Evolutionary conservation across 768 basidiomycete genomes (phyloP), one percentile per base, ranked within the genome.

Genomic region (Panellus pusillus): DNA sequence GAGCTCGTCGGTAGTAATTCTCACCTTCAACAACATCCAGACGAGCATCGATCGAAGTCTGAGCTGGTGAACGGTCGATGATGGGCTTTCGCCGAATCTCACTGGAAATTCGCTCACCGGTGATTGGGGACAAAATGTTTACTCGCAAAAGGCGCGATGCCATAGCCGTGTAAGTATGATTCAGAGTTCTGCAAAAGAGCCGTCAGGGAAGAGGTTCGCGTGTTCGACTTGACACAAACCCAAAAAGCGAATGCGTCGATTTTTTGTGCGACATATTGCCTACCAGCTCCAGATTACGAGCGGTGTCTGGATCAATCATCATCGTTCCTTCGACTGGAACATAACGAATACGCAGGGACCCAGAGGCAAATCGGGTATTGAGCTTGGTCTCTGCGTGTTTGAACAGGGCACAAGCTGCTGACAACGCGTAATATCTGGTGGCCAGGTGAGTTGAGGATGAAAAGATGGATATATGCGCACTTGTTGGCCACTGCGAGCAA

Each of bases 251-350:
- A 67, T 91, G 84, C 1, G 74, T 64, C 0, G 84, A 87, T 66
- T 83, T 91, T 61, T 81, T 84, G 42, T 72, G 72, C 5, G 82
- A 66, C 63, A 84, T 78, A 65, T 95, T 98, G 9, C 76, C 81
- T 14, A 96, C 88, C 2, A 99, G 76, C 65, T 99, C 97, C 6
- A 99, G 79, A 66, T 96, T 94, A 38, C 81, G 81, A 3, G 85
- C 91, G 0, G 90, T 93, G 56, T 94, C 94, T 0, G 85, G 79
- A 65, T 98, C 97, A 58, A 99, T 89, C 79, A 97, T 80, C 89
- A 98, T 91, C 0, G 92, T 95, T 0, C 95, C 95, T 66, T 95
- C 91, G 0, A 90, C 84, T 2, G 89, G 82, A 1, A 82, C 74
- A 63, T 89, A 94, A 18, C 82, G 78, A 50, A 93, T 91, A 31